Evolutionary conservation across 192 early-diverging fungal species (phyloP).

Genomic region (Spizellomyces sp.): DNA sequence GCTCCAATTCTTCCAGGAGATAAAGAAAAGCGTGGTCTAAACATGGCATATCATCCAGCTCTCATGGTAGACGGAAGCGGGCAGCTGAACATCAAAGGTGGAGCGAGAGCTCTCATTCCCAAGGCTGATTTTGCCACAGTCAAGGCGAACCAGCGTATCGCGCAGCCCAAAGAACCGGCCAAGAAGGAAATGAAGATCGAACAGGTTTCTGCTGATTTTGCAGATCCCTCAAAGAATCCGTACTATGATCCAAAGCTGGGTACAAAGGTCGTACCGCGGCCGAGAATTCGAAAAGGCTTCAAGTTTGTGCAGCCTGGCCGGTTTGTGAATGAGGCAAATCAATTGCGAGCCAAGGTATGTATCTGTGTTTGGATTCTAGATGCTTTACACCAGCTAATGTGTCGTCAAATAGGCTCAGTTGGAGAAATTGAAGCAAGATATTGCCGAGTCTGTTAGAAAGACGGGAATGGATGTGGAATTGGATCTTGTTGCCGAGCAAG

Average conservation of each 20-base stretch:
- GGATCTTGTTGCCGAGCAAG: conserved; percentile 70
- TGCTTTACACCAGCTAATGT: not conserved
- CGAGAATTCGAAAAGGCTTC: conserved; percentile 51
- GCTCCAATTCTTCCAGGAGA: conserved; percentile 21
- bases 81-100: conserved; percentile 47
- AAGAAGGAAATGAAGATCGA: conserved; percentile 57
- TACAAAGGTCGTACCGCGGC: conserved; percentile 42
- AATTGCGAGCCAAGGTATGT: conserved; percentile 70
- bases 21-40: conserved; percentile 38
- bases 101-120: conserved; percentile 56
- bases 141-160: conserved; percentile 72
- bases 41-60: conserved; percentile 44
- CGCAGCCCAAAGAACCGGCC: conserved; percentile 35
- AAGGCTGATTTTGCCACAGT: conserved; percentile 62
- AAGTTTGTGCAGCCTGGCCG: conserved; percentile 84
- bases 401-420: conserved; percentile 53
- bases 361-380: not conserved
- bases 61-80: conserved; percentile 34
- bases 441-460: conserved; percentile 71
- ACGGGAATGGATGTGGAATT: conserved; percentile 75
- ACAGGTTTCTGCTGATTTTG: conserved; percentile 46
- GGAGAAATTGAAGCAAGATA: conserved; percentile 72
- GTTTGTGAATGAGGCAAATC: conserved; percentile 80
- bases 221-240: conserved; percentile 80
- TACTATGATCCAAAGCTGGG: conserved; percentile 80